Percentiles rank a stretch among this genome's conserved stretches.
phyloP scores from a whole-genome alignment of 352 stramenopile genomes.

The Pythium coloratum region DNA sequence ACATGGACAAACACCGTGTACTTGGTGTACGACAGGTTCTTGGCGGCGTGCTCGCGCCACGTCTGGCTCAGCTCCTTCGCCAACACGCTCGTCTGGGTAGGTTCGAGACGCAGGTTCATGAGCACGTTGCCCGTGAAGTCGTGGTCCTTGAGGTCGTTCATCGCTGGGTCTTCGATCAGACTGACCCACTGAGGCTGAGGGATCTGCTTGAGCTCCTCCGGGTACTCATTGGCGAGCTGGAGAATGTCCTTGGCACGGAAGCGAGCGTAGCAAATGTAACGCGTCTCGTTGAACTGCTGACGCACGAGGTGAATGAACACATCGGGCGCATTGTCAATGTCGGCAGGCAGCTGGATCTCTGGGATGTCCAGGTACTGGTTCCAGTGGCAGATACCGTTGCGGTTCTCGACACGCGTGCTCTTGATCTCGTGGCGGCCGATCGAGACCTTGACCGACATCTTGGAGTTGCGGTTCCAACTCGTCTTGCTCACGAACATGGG shows the following conservation, averaged over 20 bases:
- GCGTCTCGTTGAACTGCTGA: slow-evolving; percentile 52
- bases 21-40: slow-evolving; percentile 65
- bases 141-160: slow-evolving; percentile 79
- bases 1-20: slow-evolving; percentile 85
- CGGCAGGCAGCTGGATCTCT: slow-evolving; percentile 53
- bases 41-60: slow-evolving; percentile 58
- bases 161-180: slow-evolving; percentile 72
- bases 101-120: slow-evolving; percentile 68
- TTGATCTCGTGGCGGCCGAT: slow-evolving; percentile 59
- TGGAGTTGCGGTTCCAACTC: slow-evolving; percentile 65
- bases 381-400: slow-evolving; percentile 72
- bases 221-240: slow-evolving; percentile 29
- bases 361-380: slow-evolving; percentile 73
- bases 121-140: slow-evolving; percentile 85
- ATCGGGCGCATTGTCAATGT: slow-evolving; percentile 79
- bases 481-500: slow-evolving; percentile 70
- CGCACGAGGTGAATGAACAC: slow-evolving; percentile 77
- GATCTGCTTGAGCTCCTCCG: slow-evolving; percentile 36
- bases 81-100: slow-evolving; percentile 33
- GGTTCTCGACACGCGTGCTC: slow-evolving; percentile 58
- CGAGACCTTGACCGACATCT: slow-evolving; percentile 76
- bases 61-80: slow-evolving; percentile 41
- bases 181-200: slow-evolving; percentile 64
- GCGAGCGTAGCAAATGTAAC: slow-evolving; percentile 80
- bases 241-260: slow-evolving; percentile 76